Percentiles rank a stretch among this genome's conserved stretches.
Evolutionary conservation across 163 green algal genomes (phyloP).

Genomic region (Chlamydomonas reinhardtii): DNA sequence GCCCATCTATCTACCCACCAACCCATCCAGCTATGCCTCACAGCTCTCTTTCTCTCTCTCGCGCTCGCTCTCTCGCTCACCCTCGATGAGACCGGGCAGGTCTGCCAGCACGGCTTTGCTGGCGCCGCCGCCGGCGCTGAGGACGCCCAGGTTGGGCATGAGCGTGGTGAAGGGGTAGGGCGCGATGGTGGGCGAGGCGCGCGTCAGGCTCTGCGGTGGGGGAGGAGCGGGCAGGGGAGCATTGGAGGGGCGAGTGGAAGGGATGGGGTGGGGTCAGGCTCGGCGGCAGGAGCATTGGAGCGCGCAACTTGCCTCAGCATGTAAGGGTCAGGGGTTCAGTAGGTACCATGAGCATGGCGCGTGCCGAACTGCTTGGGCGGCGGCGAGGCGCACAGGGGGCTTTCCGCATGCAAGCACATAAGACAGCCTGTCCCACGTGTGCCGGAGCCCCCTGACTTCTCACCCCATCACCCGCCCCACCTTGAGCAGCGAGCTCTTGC

Average conservation of each 20-base stretch:
- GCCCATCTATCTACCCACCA: too few relatives aligned
- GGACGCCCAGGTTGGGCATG: constrained; percentile 94
- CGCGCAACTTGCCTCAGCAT: too few relatives aligned
- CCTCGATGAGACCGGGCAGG: constrained; percentile 91
- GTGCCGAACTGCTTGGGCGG: too few relatives aligned
- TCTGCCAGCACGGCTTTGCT: constrained; percentile 80
- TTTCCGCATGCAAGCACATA: too few relatives aligned
- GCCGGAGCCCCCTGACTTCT: too few relatives aligned
- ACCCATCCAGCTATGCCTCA: too few relatives aligned
- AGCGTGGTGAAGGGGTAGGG: constrained; percentile 96
- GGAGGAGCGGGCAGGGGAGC: not conserved
- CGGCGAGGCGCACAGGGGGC: too few relatives aligned
- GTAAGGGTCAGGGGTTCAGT: too few relatives aligned
- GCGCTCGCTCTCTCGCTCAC: constrained; percentile 41
- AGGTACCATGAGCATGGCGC: too few relatives aligned
- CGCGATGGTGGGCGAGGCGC: constrained; percentile 78
- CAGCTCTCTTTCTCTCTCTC: too few relatives aligned
- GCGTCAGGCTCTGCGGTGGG: constrained; percentile 66
- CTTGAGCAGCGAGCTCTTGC: constrained; percentile 51
- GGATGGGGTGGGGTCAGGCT: not conserved
- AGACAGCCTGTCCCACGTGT: too few relatives aligned
- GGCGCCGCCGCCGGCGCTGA: constrained; percentile 41
- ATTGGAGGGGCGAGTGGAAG: not conserved
- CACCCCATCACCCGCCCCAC: not conserved
- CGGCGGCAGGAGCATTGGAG: too few relatives aligned